Base-by-base conservation (phyloP, 2,329 filamentous ascomycete species). In the Emmonsiellopsis sp. region DNA sequence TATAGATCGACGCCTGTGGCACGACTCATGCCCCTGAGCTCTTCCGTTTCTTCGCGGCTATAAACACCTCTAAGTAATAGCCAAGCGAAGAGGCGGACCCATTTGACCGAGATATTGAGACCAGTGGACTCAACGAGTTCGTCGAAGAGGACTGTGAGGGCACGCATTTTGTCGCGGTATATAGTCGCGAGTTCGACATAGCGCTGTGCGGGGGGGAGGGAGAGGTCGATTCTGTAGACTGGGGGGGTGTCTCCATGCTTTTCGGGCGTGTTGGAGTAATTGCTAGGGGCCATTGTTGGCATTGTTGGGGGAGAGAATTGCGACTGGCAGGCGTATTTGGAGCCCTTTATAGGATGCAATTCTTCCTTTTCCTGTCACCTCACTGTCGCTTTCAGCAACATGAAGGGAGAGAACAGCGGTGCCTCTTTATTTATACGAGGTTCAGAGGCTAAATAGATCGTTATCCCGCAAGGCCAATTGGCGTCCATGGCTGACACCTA, bases 11-110 rank as follows among this genome's bases (percentile, higher is more conserved):
- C 70, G 0, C 73, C 76, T 0, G 74, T 75, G 2, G 66, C 72
- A 30, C 69, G 63, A 30, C 76, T 73, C 37, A 86, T 82, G 0
- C 83, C 83, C 3, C 64, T 67, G n/a, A 87, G 65, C 63, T 86
- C 83, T 44, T 77, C 72, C 0, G 77, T 83, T 63, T 86, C 81
- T 59, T 85, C 81, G 0, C 65, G 52, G 15, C 72, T 74, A 62
- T 79, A 70, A 0, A 86, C 66, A 1, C 75, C 69, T 3, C 76
- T 72, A 9, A 86, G 62, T 9, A 76, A 62, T 0, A 77, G n/a
- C 0, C 69, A 69, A 0, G 79, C 74, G 1, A 79, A 34, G 10
- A 63, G 55, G 46, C 69, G 63, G 26, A 71, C 58, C 46, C 61
- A 58, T 30, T 59, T 57, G 6, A 66, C 43, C 9, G 63, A 63